Conservation (phyloP, 441 rosid species). For the Metrosideros polymorpha region DNA sequence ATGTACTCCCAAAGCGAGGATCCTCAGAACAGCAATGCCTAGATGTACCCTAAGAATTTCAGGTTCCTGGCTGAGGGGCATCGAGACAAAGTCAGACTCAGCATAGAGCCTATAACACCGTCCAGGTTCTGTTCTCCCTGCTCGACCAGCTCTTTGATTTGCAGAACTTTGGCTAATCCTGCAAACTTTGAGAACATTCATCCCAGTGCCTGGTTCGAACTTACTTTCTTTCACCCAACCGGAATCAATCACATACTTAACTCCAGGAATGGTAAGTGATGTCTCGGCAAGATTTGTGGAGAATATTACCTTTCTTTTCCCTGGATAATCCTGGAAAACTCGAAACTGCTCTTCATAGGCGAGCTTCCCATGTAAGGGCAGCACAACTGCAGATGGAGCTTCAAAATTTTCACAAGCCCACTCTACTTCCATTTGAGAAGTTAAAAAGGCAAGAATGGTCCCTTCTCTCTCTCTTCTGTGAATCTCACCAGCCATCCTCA, state of each 20-base stretch:
- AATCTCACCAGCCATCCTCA: constrained; percentile 48
- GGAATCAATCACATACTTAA: constrained; percentile 77
- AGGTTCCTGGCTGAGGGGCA: constrained; percentile 65
- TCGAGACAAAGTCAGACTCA: constrained; percentile 32
- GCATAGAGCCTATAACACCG: constrained; percentile 75
- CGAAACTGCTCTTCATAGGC: constrained; percentile 55
- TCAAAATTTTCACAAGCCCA: constrained; percentile 81
- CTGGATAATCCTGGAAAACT: constrained; percentile 50
- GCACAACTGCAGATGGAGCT: constrained; percentile 47
- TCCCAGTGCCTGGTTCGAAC: constrained; percentile 64
- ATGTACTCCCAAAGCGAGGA: constrained; percentile 62
- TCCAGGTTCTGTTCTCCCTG: constrained; percentile 89
- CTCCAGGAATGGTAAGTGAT: constrained; percentile 84
- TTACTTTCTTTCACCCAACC: constrained; percentile 78
- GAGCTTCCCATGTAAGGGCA: constrained; percentile 87
- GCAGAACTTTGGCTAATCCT: constrained; percentile 81
- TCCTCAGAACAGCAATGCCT: constrained; percentile 80
- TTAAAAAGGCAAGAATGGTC: constrained; percentile 78
- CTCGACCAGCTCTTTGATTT: constrained; percentile 92
- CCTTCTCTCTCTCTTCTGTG: constrained; percentile 64
- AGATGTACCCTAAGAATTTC: constrained; percentile 90
- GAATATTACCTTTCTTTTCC: constrained; percentile 78
- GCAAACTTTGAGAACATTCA: constrained; percentile 72
- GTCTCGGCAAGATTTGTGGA: constrained; percentile 92
- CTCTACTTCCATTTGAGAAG: constrained; percentile 89